Percentiles rank a stretch among this genome's conserved stretches.
Conservation (phyloP, 371 early-diverging fungal species). For the Conidiobolus incongruus region DNA sequence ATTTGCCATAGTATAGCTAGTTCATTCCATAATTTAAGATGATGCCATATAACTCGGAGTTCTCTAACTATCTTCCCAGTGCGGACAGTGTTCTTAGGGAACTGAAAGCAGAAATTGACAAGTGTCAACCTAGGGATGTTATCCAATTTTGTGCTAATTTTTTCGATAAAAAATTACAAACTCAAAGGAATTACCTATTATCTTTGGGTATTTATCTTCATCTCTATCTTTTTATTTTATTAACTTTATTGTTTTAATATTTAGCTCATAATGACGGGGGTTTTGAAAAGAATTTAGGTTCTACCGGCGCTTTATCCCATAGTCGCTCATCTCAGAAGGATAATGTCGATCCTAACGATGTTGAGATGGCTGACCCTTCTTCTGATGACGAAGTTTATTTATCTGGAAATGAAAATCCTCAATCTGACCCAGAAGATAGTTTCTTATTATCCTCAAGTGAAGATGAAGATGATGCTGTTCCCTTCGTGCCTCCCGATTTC, state of each 20-base stretch:
- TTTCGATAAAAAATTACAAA: conserved; percentile 54
- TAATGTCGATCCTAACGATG: neutral
- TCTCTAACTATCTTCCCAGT: neutral
- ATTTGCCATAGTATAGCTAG: no score
- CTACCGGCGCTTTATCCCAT: neutral
- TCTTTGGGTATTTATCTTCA: conserved; percentile 12
- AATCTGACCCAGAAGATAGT: conserved; percentile 1
- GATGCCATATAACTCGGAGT: neutral
- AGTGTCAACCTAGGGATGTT: conserved; percentile 48
- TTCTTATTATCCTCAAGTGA: conserved; percentile 25
- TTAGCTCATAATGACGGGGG: neutral
- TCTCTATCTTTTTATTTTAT: neutral
- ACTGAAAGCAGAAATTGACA: conserved; percentile 26
- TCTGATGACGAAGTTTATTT: conserved; percentile 1
- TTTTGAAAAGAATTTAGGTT: neutral
- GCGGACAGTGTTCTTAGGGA: conserved; percentile 25
- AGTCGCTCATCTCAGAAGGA: neutral
- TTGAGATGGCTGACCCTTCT: neutral
- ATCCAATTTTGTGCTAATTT: conserved; percentile 79
- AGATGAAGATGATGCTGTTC: conserved; percentile 25
- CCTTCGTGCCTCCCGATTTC: conserved; percentile 21
- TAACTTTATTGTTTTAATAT: neutral
- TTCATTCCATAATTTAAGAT: no score
- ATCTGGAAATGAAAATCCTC: conserved; percentile 1
- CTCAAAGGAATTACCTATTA: conserved; percentile 28